Percentiles rank a stretch among this genome's conserved stretches.
These are phyloP conservation scores for Anisogramma anomala DNA, from an alignment of 2,329 filamentous ascomycete genomes.

Conservation along the genomic window DNA sequence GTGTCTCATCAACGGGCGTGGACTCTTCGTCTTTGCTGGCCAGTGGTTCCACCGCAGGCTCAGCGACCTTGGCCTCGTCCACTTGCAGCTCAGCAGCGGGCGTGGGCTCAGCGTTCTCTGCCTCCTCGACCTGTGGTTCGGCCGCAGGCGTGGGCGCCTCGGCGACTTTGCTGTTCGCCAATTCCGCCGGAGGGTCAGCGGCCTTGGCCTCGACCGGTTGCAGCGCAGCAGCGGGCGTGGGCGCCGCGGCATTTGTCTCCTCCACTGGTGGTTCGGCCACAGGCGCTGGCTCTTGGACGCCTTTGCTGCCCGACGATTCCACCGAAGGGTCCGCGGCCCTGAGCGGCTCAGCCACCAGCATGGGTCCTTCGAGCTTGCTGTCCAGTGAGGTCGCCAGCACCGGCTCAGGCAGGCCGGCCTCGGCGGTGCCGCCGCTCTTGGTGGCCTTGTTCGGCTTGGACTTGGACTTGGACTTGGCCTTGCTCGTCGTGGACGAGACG, in stretches of 20 bases:
- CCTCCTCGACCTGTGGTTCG: too few species aligned
- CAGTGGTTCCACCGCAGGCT: not conserved
- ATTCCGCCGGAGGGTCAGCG: too few species aligned
- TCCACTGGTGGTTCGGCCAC: too few species aligned
- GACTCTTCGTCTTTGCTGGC: not conserved
- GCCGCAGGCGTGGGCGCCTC: not conserved
- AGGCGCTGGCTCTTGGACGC: too few species aligned
- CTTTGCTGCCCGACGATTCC: too few species aligned
- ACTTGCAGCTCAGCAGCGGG: too few species aligned
- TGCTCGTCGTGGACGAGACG: conserved; percentile 10
- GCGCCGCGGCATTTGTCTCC: conserved; percentile 1
- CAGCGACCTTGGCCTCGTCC: too few species aligned
- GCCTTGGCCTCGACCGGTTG: not conserved
- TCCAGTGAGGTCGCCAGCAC: not conserved
- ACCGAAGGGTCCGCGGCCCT: too few species aligned
- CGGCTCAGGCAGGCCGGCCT: conserved; percentile 1
- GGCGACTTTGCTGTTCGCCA: not conserved
- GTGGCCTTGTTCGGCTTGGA: conserved; percentile 6
- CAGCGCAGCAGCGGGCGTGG: not conserved
- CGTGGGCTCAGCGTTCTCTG: too few species aligned
- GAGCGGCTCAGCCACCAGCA: not conserved
- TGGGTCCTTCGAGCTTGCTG: not conserved
- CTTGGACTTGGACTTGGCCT: conserved; percentile 14
- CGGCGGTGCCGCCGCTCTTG: conserved; percentile 5
- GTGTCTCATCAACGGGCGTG: not conserved